These are phyloP conservation scores for Mucor velutinosus DNA, from an alignment of 371 early-diverging fungal species.

Conservation along the genomic window DNA sequence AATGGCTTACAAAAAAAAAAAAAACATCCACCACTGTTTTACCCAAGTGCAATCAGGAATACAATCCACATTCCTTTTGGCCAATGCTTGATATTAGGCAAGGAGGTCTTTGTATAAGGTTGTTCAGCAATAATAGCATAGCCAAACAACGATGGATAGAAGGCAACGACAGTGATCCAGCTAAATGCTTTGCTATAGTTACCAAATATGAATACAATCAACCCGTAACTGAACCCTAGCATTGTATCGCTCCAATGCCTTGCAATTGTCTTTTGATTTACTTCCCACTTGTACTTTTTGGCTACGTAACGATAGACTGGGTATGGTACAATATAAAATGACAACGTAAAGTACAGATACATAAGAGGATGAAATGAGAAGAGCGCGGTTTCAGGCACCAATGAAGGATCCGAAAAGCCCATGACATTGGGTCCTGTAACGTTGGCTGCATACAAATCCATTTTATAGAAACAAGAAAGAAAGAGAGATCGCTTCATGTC, in stretches of 20 bases:
- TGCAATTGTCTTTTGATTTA: slow-evolving; percentile 59
- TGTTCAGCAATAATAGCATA: slow-evolving; percentile 72
- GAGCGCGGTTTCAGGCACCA: slow-evolving; percentile 30
- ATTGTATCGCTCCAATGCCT: slow-evolving; percentile 70
- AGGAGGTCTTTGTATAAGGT: slow-evolving; percentile 71
- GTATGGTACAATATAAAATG: slow-evolving; percentile 60
- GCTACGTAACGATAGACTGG: slow-evolving; percentile 59
- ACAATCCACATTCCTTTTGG: slow-evolving; percentile 69
- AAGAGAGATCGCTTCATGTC: neutral
- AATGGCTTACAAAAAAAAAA: neutral
- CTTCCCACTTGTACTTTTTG: slow-evolving; percentile 66
- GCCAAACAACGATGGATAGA: slow-evolving; percentile 72
- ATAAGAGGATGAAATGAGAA: slow-evolving; percentile 55
- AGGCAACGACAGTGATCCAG: slow-evolving; percentile 74
- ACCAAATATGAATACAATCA: slow-evolving; percentile 82
- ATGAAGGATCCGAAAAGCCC: slow-evolving; percentile 6
- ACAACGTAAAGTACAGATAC: slow-evolving; percentile 58
- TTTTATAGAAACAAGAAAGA: slow-evolving; percentile 6
- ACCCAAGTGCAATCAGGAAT: slow-evolving; percentile 58
- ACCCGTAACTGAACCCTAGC: slow-evolving; percentile 58
- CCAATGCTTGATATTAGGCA: slow-evolving; percentile 75
- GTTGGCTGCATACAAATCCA: slow-evolving; percentile 1
- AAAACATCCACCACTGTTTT: neutral
- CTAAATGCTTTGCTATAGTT: slow-evolving; percentile 75
- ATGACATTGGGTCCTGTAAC: slow-evolving; percentile 1